Conservation (phyloP, 306 rosid genomes). For the Dalbergia oliveri region DNA sequence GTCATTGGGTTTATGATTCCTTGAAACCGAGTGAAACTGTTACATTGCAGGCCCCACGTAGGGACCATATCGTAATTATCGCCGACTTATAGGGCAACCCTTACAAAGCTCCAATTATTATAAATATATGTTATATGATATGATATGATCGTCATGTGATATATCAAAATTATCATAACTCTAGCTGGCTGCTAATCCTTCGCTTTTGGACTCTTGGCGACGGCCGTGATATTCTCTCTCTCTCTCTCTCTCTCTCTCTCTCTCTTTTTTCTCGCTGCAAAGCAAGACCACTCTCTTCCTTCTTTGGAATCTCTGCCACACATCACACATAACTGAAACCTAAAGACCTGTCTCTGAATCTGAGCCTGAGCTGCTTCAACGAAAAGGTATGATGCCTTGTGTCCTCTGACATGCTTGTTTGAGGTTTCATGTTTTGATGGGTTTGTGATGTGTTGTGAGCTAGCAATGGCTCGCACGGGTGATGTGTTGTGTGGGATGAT, state of each 20-base stretch:
- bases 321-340: slow-evolving; percentile 17
- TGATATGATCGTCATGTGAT: background rate
- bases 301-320: slow-evolving; percentile 37
- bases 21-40: slow-evolving; percentile 42
- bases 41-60: slow-evolving; percentile 38
- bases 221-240: background rate
- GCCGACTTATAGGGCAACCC: background rate
- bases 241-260: slow-evolving; percentile 27
- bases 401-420: background rate
- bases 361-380: background rate
- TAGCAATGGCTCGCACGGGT: background rate
- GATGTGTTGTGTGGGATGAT: background rate
- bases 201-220: slow-evolving; percentile 16
- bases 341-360: background rate
- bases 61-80: slow-evolving; percentile 38
- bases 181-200: slow-evolving; percentile 18
- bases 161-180: slow-evolving; percentile 5
- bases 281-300: background rate
- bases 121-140: slow-evolving; percentile 9
- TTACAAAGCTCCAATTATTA: background rate
- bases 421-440: background rate
- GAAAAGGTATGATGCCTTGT: slow-evolving; percentile 44
- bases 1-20: background rate
- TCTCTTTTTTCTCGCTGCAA: background rate
- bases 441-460: slow-evolving; percentile 3